Evolutionary conservation across 768 basidiomycete genomes (phyloP), one percentile per base, ranked within the genome.

Genomic region (Pulveroboletus sp.): DNA sequence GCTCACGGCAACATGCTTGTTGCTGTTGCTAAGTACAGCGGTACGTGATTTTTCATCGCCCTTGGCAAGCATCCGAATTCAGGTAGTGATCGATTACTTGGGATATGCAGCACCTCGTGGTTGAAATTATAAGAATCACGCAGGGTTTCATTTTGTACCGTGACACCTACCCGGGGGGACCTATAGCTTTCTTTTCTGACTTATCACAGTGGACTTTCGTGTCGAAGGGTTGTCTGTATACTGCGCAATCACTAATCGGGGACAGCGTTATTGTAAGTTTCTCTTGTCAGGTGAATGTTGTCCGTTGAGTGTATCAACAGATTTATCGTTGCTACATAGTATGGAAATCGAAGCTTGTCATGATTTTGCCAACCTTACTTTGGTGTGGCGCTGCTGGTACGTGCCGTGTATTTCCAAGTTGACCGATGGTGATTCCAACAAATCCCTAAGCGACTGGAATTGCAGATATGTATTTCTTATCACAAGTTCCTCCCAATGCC

Each of bases 341-440:
- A 23, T 65, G 64, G 64, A 62, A 57, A 29, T 56, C 50, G 11
- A 14, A 47, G 1, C 45, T 43, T 25, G 37, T 62, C 16, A 52
- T 65, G 24, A 31, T 61, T 6, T 23, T 67, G 7, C 65, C 65
- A 1, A 10, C 23, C 13, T 40, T 64, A 6, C 41, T 64, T 21
- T 67, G 63, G 64, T 53, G 51, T 29, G 46, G 48, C 21, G 47
- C 64, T n/a, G 49, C 51, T 21, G 45, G 65, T 58, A 43, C 16
- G 53, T 4, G 19, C 11, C 21, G n/a, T 23, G 3, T 27, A 29
- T 11, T 29, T 32, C 13, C 17, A 6, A 4, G 12, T 9, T n/a
- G 36, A 19, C 36, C 20, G 12, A 37, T 19, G 12, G 13, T 8
- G 20, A 37, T n/a, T n/a, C n/a, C n/a, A n/a, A n/a, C 19, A 5